These are phyloP conservation scores for Cryptococcus hybrid DNA, from an alignment of 1,284 basidiomycete genomes.

Conservation along the genomic window DNA sequence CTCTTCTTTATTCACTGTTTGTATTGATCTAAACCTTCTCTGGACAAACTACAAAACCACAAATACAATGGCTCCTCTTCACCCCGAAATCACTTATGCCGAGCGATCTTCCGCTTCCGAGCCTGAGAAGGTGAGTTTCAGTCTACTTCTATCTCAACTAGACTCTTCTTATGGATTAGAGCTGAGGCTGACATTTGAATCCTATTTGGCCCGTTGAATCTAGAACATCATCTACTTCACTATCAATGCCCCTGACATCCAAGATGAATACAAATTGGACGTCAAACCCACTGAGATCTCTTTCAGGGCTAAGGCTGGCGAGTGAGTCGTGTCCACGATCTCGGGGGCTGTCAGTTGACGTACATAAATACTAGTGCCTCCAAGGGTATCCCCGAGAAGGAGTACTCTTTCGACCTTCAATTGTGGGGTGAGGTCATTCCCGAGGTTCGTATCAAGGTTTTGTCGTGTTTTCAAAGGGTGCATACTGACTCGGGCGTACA, in stretches of 20 bases:
- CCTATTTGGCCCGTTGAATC: neutral
- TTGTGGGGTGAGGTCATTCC: conserved; percentile 70
- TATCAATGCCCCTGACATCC: conserved; percentile 78
- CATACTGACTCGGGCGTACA: too few species aligned
- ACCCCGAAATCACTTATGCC: conserved; percentile 89
- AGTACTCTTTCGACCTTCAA: conserved; percentile 70
- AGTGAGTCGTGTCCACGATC: conserved; percentile 55
- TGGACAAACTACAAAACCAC: conserved; percentile 4
- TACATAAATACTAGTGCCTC: conserved; percentile 37
- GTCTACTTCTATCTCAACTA: neutral
- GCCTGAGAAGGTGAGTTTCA: conserved; percentile 63
- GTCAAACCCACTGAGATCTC: conserved; percentile 63
- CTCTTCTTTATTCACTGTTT: neutral
- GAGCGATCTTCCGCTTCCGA: conserved; percentile 71
- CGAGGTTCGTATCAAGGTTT: conserved; percentile 54
- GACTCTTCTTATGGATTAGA: neutral
- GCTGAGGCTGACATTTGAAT: conserved; percentile 5
- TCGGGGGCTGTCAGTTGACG: neutral
- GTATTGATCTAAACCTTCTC: neutral
- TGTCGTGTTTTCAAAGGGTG: too few species aligned
- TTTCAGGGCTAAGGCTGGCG: conserved; percentile 69
- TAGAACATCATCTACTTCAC: conserved; percentile 83
- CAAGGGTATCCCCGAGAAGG: conserved; percentile 59
- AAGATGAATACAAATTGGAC: conserved; percentile 61
- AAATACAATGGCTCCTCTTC: conserved; percentile 49